These are phyloP conservation scores for Xylaria sp. DNA, from an alignment of 2,329 filamentous ascomycete genomes.

Conservation along the genomic window DNA sequence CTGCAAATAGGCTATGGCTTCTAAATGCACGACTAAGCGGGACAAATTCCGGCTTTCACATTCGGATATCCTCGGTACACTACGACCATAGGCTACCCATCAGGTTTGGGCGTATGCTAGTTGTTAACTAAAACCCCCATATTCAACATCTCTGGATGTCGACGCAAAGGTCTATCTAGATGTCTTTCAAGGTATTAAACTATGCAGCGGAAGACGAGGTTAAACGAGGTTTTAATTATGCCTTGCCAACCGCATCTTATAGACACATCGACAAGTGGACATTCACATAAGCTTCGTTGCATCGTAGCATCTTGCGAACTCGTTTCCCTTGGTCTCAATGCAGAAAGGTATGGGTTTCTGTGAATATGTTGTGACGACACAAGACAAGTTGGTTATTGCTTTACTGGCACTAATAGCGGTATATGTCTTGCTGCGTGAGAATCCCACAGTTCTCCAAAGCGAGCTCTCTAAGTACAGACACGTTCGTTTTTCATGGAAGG, in stretches of 20 bases:
- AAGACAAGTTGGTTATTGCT: not conserved
- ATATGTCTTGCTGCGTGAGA: not conserved
- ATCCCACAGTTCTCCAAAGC: not conserved
- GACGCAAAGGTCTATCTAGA: not conserved
- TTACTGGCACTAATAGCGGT: not conserved
- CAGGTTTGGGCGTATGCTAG: not conserved
- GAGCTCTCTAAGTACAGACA: not conserved
- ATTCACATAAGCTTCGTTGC: not conserved
- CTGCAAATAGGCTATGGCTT: not conserved
- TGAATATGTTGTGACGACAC: not conserved
- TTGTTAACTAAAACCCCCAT: no score
- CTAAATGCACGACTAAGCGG: not conserved
- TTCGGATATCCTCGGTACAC: not conserved
- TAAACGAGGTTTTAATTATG: not conserved
- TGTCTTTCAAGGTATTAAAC: not conserved
- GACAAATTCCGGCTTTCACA: not conserved
- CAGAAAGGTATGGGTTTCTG: not conserved
- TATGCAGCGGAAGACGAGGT: not conserved
- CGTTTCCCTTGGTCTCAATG: not conserved
- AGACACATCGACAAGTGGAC: not conserved
- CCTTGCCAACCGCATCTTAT: not conserved
- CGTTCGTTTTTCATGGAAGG: not conserved
- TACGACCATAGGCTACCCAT: not conserved
- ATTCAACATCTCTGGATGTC: not conserved
- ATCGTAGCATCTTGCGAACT: not conserved